Percentiles rank a stretch among this genome's conserved stretches.
phyloP scores from a whole-genome alignment of 2,329 filamentous ascomycete genomes.

The Epichloe elymi region DNA sequence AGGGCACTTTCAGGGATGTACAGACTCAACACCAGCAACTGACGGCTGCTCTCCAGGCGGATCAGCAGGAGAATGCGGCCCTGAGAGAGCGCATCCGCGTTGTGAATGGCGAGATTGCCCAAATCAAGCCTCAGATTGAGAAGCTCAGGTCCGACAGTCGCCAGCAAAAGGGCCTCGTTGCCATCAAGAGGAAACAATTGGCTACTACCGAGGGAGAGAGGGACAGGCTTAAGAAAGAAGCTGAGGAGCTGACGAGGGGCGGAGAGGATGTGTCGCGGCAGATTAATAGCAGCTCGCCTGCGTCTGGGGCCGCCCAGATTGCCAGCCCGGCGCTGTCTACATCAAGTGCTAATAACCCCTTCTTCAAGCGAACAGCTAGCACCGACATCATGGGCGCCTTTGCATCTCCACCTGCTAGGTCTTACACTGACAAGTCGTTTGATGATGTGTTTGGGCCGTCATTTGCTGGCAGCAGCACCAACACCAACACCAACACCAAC shows the following conservation, averaged over 20 bases:
- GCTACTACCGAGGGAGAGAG: slow-evolving; percentile 78
- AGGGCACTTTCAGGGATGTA: slow-evolving; percentile 68
- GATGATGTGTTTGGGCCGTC: slow-evolving; percentile 76
- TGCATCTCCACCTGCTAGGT: slow-evolving; percentile 31
- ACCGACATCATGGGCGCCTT: slow-evolving; percentile 46
- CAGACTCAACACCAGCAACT: slow-evolving; percentile 72
- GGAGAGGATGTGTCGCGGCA: slow-evolving; percentile 45
- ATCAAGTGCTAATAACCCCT: slow-evolving; percentile 79
- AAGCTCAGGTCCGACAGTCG: slow-evolving; percentile 85
- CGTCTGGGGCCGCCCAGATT: slow-evolving; percentile 35
- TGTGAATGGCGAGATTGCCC: slow-evolving; percentile 68
- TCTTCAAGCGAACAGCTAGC: slow-evolving; percentile 64
- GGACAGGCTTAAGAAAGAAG: slow-evolving; percentile 75
- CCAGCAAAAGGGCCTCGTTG: slow-evolving; percentile 90
- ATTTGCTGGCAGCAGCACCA: slow-evolving; percentile 26
- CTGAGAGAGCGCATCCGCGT: slow-evolving; percentile 80
- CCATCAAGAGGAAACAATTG: slow-evolving; percentile 97
- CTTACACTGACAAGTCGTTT: slow-evolving; percentile 55
- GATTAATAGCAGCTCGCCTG: slow-evolving; percentile 36
- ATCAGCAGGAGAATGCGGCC: slow-evolving; percentile 75
- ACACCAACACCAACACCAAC: slow-evolving; percentile 13
- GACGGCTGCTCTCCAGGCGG: slow-evolving; percentile 59
- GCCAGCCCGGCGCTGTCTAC: slow-evolving; percentile 57
- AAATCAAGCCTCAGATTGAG: slow-evolving; percentile 81
- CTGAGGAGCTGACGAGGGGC: slow-evolving; percentile 52